A percentile compares a stretch with the other conserved stretches of the same genome.
phyloP scores from a whole-genome alignment of 2,329 filamentous ascomycete species.

The Claviceps maximensis region DNA sequence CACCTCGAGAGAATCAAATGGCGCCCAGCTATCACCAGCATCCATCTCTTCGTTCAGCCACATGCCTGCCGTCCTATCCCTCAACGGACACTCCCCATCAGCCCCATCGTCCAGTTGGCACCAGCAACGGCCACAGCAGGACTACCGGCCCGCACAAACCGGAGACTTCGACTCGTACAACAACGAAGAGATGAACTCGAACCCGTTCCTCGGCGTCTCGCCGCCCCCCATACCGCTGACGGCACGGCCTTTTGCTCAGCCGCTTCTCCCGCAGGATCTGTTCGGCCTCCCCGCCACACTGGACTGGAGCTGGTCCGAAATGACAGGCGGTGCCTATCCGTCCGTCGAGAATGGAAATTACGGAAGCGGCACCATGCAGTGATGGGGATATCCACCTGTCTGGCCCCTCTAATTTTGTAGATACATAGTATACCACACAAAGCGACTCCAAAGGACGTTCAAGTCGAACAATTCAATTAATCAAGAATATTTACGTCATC shows the following conservation, averaged over 20 bases:
- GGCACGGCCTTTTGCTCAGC: slow-evolving; percentile 54
- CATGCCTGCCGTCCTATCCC: slow-evolving; percentile 9
- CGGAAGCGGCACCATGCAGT: slow-evolving; percentile 11
- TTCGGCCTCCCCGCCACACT: slow-evolving; percentile 95
- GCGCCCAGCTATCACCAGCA: slow-evolving; percentile 16
- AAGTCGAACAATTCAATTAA: no score
- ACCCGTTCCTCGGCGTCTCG: slow-evolving; percentile 15
- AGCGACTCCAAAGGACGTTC: no score
- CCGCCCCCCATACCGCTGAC: slow-evolving; percentile 5
- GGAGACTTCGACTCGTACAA: slow-evolving; percentile 31
- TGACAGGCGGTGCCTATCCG: slow-evolving; percentile 52
- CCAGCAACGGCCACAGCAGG: slow-evolving; percentile 28
- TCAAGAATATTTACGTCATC: no score
- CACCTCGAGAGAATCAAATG: slow-evolving; percentile 5
- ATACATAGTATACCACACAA: not conserved
- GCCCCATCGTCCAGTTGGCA: slow-evolving; percentile 23
- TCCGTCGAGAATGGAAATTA: slow-evolving; percentile 49
- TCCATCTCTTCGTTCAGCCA: slow-evolving; percentile 13
- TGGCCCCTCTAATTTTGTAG: no score
- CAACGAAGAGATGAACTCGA: slow-evolving; percentile 24
- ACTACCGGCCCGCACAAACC: slow-evolving; percentile 25
- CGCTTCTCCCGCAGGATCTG: slow-evolving; percentile 81
- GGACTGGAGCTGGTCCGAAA: slow-evolving; percentile 72
- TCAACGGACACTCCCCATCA: slow-evolving; percentile 31
- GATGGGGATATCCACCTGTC: no score